These are phyloP conservation scores for Euphorbia peplus DNA, from an alignment of 345 rosid species.

Conservation along the genomic window DNA sequence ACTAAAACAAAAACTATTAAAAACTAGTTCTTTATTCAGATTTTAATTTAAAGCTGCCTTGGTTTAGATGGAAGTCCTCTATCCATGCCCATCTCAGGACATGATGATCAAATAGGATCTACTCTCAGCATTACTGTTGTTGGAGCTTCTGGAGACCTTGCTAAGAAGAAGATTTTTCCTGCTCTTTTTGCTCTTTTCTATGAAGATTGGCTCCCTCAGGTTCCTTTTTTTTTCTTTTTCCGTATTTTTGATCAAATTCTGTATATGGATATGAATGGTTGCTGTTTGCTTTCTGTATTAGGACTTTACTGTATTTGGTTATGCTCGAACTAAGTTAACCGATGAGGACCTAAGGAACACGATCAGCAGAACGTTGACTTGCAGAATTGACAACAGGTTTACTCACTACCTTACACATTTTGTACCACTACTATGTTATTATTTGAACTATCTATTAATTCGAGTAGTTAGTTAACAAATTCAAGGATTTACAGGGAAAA, in stretches of 20 bases:
- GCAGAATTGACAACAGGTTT: conserved; percentile 83
- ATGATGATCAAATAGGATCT: conserved; percentile 35
- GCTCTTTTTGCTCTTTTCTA: conserved; percentile 88
- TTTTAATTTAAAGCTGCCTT: conserved; percentile 24
- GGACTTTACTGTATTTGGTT: conserved; percentile 72
- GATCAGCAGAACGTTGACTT: conserved; percentile 75
- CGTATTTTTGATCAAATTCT: background rate
- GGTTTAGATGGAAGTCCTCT: conserved; percentile 43
- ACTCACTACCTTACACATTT: background rate
- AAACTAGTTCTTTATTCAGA: conserved; percentile 3
- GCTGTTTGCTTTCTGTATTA: conserved; percentile 20
- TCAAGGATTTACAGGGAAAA: conserved; percentile 49
- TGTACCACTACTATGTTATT: background rate
- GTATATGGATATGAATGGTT: background rate
- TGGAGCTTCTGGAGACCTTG: conserved; percentile 96
- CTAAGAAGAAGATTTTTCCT: conserved; percentile 89
- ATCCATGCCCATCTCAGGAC: conserved; percentile 29
- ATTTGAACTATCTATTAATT: background rate
- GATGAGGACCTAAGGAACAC: conserved; percentile 73
- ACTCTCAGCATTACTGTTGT: conserved; percentile 78
- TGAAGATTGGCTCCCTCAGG: conserved; percentile 78
- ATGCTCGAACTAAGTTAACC: conserved; percentile 66
- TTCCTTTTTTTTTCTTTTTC: conserved; percentile 8
- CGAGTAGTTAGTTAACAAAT: background rate
- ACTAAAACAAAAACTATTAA: background rate